Evolutionary conservation across 768 basidiomycete species (phyloP), one percentile per base, ranked within the genome.

Genomic region (Chalciporus sphaerocephalus): DNA sequence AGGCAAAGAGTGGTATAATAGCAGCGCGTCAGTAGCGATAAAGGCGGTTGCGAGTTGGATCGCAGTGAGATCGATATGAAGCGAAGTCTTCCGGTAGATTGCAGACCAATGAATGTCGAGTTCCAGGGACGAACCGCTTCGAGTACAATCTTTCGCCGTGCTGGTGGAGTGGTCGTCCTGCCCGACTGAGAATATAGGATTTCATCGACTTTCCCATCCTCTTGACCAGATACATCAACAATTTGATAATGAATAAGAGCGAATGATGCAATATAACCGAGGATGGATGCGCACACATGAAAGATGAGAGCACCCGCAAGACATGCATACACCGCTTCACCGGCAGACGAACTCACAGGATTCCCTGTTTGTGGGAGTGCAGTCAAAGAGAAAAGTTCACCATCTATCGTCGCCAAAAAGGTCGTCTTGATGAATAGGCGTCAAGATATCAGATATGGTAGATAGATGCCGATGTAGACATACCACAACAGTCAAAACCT

Each of bases 231-330:
- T 16, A 23, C 42, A 0, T 65, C 63, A 6, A 56, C 17, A 12
- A 63, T 46, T n/a, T 47, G 47, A 27, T 65, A 61, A n/a, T 51
- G 65, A 7, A 63, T 50, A 34, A 67, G 42, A 9, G 51, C 53
- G 13, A 65, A 65, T 7, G 60, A 63, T 10, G 60, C 64, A 21
- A 52, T 15, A 38, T 59, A 65, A 9, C 53, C 56, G 11, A 67
- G 54, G 17, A 67, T 47, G 33, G 53, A 61, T 41, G 63, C 56
- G 50, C 53, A 63, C 8, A 67, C 38, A 21, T 67, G 64, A 38
- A 65, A 61, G 25, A 67, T 39, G 33, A 65, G 40, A 18, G 65
- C 63, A 5, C 65, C 65, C 6, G 61, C 34, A 37, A 65, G 59
- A 42, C 58, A 61, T 11, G 55, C 25, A 48, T 65, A 63, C 18